These are phyloP conservation scores for Pestalotiopsis sp. DNA, from an alignment of 2,329 filamentous ascomycete genomes.

Conservation along the genomic window DNA sequence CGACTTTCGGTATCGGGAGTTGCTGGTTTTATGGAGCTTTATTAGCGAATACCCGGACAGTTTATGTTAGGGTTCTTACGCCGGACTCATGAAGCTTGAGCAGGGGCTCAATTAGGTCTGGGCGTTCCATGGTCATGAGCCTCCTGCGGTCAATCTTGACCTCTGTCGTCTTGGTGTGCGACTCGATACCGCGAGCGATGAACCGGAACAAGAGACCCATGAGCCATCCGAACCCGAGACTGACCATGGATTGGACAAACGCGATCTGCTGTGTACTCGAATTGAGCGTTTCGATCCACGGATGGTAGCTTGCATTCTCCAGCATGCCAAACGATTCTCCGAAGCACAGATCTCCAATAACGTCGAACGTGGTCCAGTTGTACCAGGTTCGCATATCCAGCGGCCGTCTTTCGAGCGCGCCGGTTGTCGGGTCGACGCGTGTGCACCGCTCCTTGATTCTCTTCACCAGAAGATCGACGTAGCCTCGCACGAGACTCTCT, in stretches of 20 bases:
- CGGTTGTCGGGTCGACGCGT: background rate
- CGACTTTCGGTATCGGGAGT: background rate
- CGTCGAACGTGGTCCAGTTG: background rate
- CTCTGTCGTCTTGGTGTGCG: background rate
- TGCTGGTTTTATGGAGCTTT: no score
- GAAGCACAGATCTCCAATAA: background rate
- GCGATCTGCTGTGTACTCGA: background rate
- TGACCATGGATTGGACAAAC: background rate
- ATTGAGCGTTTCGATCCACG: background rate
- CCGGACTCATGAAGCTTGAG: background rate
- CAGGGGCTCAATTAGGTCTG: background rate
- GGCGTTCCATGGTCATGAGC: background rate
- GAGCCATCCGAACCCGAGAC: background rate
- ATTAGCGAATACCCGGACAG: background rate
- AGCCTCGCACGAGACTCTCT: background rate
- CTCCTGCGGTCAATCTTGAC: background rate
- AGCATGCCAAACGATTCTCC: background rate
- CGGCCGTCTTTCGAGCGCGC: background rate
- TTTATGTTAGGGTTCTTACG: background rate
- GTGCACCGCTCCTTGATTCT: background rate
- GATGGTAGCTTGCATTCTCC: background rate
- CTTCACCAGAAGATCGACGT: slow-evolving; percentile 3
- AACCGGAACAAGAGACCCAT: background rate
- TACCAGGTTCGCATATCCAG: background rate
- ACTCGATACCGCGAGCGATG: background rate